A percentile compares a stretch with the other conserved stretches of the same genome.
Evolutionary conservation across 2,329 filamentous ascomycete species (phyloP).

Genomic region (Pseudogymnoascus sp.): DNA sequence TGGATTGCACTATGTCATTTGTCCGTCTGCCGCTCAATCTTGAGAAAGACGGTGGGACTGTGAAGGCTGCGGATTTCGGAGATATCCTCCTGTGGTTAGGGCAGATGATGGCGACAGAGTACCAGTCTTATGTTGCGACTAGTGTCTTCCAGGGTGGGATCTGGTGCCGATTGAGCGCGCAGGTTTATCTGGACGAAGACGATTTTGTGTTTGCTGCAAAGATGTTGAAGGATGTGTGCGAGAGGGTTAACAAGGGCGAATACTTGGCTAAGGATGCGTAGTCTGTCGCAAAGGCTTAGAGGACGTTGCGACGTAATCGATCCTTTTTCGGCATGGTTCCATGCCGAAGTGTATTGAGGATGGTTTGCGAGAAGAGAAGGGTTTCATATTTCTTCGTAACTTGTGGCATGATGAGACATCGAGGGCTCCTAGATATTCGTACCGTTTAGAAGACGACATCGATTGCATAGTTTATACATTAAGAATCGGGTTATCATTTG

Average conservation of each 20-base stretch:
- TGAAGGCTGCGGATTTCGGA: constrained; percentile 32
- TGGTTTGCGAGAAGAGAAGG: background rate
- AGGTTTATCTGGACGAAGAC: constrained; percentile 71
- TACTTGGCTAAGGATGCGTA: constrained; percentile 12
- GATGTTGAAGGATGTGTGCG: constrained; percentile 37
- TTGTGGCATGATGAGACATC: background rate
- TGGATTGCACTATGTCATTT: background rate
- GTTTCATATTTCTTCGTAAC: background rate
- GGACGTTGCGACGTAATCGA: too few relatives aligned
- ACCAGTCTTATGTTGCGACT: constrained; percentile 62
- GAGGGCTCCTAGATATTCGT: background rate
- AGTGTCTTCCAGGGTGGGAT: constrained; percentile 51
- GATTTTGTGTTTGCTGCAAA: constrained; percentile 67
- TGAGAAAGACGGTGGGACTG: constrained; percentile 31
- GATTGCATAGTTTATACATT: background rate
- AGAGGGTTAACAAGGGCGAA: constrained; percentile 36
- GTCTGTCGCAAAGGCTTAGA: background rate
- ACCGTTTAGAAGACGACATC: background rate
- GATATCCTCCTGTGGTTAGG: constrained; percentile 43
- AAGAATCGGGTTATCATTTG: background rate
- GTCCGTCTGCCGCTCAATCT: constrained; percentile 15
- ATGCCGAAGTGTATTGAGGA: background rate
- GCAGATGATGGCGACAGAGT: constrained; percentile 43
- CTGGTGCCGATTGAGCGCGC: constrained; percentile 68
- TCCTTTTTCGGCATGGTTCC: too few relatives aligned